Evolutionary conservation across 257 asterid genomes (phyloP), one percentile per base, ranked within the genome.

Genomic region (Haberlea rhodopensis): DNA sequence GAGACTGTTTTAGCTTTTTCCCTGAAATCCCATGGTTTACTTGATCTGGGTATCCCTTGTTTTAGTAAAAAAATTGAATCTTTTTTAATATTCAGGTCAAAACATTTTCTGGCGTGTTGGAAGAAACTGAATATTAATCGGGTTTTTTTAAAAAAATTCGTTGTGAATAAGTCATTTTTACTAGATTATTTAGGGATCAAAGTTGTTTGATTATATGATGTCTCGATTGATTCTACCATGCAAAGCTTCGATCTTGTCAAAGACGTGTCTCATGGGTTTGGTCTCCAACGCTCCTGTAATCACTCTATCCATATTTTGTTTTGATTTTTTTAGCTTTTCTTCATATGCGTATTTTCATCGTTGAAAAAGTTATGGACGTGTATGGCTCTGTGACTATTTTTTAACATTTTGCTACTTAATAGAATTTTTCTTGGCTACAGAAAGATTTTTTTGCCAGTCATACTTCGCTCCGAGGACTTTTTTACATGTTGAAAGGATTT

Each of bases 181-280:
- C 53, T 71, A 71, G 76, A 76, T 66, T 76, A 29, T 72, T 66
- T 83, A 62, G 74, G 82, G 43, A 57, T 48, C 19, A 5, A 70
- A 49, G 58, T 78, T 71, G 73, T 68, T 70, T 70, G 80, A 68
- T 75, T 73, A 70, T 83, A 49, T 63, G 70, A 92, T 92, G 96
- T 87, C 91, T 74, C 85, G 94, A 68, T 81, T 92, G 87, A 71
- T 92, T 79, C 77, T 89, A 56, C 96, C 95, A 53, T 82, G 81
- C 83, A 85, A 85, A 82, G 85, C 79, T 80, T 79, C 91, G 49
- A 79, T 77, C 80, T 81, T 87, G 34, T 87, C 99, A 5, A 84
- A 78, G 91, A 79, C 86, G 57, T 90, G 95, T 76, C 87, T 92
- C 78, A 66, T 84, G 85, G 94, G 94, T 76, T 85, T 84, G 73